A percentile compares a stretch with the other conserved stretches of the same genome.
phyloP scores from a whole-genome alignment of 768 basidiomycete genomes.

The Boletus huronensis region DNA sequence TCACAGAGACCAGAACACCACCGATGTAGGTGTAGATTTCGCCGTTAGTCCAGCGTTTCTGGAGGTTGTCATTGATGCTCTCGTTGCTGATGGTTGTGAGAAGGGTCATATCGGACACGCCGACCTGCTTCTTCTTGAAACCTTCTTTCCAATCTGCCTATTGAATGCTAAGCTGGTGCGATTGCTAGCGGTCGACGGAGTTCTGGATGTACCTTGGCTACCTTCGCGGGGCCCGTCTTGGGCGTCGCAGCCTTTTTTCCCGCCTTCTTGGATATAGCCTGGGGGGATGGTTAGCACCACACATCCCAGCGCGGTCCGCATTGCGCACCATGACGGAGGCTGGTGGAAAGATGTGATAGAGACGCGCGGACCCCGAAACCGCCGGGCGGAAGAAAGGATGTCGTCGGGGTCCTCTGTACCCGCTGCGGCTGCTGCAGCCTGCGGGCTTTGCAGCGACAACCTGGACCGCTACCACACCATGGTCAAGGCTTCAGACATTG shows the following conservation, averaged over 20 bases:
- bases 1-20: constrained; percentile 97
- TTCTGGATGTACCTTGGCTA: constrained; percentile 64
- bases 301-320: background rate
- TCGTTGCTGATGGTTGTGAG: constrained; percentile 97
- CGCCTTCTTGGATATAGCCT: constrained; percentile 90
- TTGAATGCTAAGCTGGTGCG: constrained; percentile 7
- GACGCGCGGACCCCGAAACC: constrained; percentile 13
- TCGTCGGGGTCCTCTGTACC: constrained; percentile 19
- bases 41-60: constrained; percentile 90
- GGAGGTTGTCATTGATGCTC: constrained; percentile 94
- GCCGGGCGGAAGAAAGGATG: background rate
- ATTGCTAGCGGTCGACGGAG: background rate
- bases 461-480: constrained; percentile 23
- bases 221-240: constrained; percentile 58
- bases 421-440: constrained; percentile 17
- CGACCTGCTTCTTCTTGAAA: constrained; percentile 99
- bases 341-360: constrained; percentile 3
- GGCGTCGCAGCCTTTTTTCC: constrained; percentile 74
- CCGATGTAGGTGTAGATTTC: constrained; percentile 99
- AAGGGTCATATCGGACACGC: constrained; percentile 98
- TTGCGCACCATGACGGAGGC: constrained; percentile 23
- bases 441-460: background rate
- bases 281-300: constrained; percentile 5
- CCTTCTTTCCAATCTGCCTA: constrained; percentile 99
- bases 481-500: constrained; percentile 65